A percentile compares a stretch with the other conserved stretches of the same genome.
Conservation (phyloP, 352 stramenopile species). For the Globisporangium canariense region DNA sequence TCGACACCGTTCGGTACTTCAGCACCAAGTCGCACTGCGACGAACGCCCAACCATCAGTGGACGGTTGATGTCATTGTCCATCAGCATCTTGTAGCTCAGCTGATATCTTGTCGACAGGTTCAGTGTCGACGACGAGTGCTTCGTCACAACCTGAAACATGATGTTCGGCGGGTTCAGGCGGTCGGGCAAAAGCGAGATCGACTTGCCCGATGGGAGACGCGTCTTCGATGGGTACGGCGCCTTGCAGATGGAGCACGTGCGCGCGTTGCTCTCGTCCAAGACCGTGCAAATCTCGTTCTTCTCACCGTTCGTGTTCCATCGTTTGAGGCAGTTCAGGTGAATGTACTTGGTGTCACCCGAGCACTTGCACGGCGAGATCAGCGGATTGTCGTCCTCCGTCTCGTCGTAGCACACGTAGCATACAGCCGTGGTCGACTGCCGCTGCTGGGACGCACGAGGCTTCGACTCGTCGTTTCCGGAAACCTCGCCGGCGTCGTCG, state of each 20-base stretch:
- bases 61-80: slow-evolving; percentile 88
- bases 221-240: slow-evolving; percentile 80
- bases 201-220: slow-evolving; percentile 67
- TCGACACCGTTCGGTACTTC: slow-evolving; percentile 94
- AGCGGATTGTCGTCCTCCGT: slow-evolving; percentile 88
- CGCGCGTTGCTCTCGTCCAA: slow-evolving; percentile 80
- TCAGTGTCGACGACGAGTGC: slow-evolving; percentile 80
- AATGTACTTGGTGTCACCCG: slow-evolving; percentile 94
- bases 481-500: slow-evolving; percentile 79
- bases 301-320: slow-evolving; percentile 91
- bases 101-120: slow-evolving; percentile 83
- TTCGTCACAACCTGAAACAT: slow-evolving; percentile 89
- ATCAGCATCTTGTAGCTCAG: slow-evolving; percentile 91
- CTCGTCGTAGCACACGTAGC: slow-evolving; percentile 88
- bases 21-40: slow-evolving; percentile 93
- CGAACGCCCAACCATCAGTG: slow-evolving; percentile 91
- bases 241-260: slow-evolving; percentile 86
- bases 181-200: slow-evolving; percentile 72
- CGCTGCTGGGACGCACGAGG: slow-evolving; percentile 62
- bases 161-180: slow-evolving; percentile 72
- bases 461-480: slow-evolving; percentile 82
- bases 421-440: slow-evolving; percentile 79
- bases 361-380: slow-evolving; percentile 94
- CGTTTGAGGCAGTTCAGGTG: slow-evolving; percentile 94
- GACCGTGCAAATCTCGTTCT: slow-evolving; percentile 87